Evolutionary conservation across 2,329 filamentous ascomycete genomes (phyloP), one percentile per base, ranked within the genome.

Genomic region (Aphanoascus verrucosus): DNA sequence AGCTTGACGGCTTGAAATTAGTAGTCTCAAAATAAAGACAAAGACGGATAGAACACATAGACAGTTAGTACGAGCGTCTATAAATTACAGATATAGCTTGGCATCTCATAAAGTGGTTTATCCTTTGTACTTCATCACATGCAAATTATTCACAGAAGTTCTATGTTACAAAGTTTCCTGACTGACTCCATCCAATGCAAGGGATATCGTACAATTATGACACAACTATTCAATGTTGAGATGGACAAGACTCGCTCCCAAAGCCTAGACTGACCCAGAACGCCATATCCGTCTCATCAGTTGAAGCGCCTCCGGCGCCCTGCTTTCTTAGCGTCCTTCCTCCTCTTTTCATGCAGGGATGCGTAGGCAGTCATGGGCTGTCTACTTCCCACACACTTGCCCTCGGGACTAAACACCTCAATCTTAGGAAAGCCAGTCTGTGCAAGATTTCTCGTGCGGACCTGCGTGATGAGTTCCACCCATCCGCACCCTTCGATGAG

Each of bases 401-500:
- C 93, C 55, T 88, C 78, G 0, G 93, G 93, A 28, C 80, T 86
- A 63, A 85, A 96, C 0, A 97, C 81, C 60, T 97, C 90, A 5
- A 98, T 78, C 8, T 82, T 74, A 0, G 88, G 88, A 74, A 81
- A 82, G 12, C 54, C n/a, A 8, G 43, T 40, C 51, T 62, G 54
- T 34, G 60, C 34, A 20, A 57, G 42, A 17, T 62, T 72, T 63
- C 69, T 78, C 14, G 76, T 79, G 49, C 91, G 81, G 8, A 94
- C 81, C 69, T 98, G 91, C 2, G 84, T 84, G 0, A 83, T 83
- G 40, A 98, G 69, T 69, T 98, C 93, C 1, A 98, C 78, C 86
- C 94, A 98, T 6, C 93, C 93, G 23, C 89, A 84, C 1, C 93
- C 89, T 67, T 97, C 91, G 48, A 98, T 82, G 12, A 98, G 73